Percentiles rank a stretch among this genome's conserved stretches.
Conservation (phyloP, 768 basidiomycete species). For the Lactarius hatsudake region DNA sequence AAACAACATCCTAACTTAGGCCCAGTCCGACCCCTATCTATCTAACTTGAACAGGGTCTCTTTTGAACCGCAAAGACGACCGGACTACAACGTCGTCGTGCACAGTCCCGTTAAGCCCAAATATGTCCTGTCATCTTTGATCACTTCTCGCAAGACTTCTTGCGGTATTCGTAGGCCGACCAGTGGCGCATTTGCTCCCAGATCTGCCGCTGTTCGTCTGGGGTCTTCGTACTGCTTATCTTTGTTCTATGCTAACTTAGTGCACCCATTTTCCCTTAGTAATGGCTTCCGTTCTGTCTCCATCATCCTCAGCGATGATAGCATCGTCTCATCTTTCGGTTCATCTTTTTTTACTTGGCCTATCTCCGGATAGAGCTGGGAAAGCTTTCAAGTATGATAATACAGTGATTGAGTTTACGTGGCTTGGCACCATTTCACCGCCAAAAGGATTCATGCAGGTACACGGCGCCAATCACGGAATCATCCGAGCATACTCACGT, state of each 20-base stretch:
- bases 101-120: neutral
- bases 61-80: neutral
- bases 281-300: neutral
- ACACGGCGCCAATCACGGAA: neutral
- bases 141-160: neutral
- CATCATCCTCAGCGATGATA: neutral
- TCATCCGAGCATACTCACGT: neutral
- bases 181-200: neutral
- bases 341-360: neutral
- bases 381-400: neutral
- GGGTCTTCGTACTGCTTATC: neutral
- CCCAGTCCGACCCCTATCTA: neutral
- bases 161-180: neutral
- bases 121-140: neutral
- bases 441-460: neutral
- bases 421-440: neutral
- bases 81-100: neutral
- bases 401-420: neutral
- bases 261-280: neutral
- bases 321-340: neutral
- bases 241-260: neutral
- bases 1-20: neutral
- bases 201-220: neutral
- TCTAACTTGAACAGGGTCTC: neutral
- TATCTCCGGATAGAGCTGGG: neutral